phyloP scores from a whole-genome alignment of 2,329 filamentous ascomycete species.

The Colletotrichum agaves region DNA sequence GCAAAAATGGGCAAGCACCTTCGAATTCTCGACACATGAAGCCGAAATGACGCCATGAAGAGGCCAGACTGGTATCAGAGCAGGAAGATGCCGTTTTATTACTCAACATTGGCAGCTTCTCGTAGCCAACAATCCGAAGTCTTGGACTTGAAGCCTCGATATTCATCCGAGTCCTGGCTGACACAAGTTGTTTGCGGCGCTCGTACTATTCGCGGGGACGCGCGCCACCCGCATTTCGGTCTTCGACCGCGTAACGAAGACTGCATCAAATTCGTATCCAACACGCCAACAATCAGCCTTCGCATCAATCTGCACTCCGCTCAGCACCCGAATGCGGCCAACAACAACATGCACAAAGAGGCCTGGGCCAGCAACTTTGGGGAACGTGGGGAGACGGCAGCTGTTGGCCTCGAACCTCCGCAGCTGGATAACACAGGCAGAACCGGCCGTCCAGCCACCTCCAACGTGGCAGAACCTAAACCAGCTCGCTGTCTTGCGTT shows the following conservation, averaged over 20 bases:
- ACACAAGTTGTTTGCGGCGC: constrained; percentile 12
- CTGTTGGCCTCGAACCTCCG: not conserved
- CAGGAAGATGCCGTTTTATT: not conserved
- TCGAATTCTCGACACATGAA: not conserved
- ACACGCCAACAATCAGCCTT: not conserved
- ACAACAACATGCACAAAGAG: not conserved
- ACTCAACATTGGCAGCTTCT: no score
- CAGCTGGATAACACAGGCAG: constrained; percentile 12
- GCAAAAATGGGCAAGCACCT: constrained; percentile 1
- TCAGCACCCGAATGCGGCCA: constrained; percentile 10
- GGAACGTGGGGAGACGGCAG: constrained; percentile 17
- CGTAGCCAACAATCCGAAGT: not conserved
- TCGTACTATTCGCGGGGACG: not conserved
- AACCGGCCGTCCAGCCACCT: constrained; percentile 14
- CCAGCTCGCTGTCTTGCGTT: constrained; percentile 15
- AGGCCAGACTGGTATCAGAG: not conserved
- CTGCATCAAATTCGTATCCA: constrained; percentile 13
- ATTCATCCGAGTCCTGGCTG: not conserved
- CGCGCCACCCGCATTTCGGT: not conserved
- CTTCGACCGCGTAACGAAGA: constrained; percentile 16
- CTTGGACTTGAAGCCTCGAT: not conserved
- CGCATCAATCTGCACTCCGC: not conserved
- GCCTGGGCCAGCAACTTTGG: not conserved
- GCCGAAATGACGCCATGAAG: constrained; percentile 19
- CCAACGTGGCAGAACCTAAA: constrained; percentile 13